Conservation (phyloP, 441 rosid species). For the Populus tomentosa region DNA sequence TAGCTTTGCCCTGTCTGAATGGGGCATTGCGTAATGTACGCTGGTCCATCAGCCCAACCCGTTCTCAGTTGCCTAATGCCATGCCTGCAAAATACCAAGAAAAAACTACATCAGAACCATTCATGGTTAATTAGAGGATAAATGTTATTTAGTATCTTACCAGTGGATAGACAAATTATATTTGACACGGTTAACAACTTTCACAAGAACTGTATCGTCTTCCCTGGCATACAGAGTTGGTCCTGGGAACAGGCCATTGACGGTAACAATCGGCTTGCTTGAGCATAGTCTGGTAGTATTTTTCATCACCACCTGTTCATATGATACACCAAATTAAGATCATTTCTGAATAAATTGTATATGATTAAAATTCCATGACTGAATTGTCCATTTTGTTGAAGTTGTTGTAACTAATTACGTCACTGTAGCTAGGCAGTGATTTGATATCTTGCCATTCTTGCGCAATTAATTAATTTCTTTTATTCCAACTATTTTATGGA, state of each 20-base stretch:
- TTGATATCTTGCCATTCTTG: neutral
- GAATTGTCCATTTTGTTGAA: neutral
- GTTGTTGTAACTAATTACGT: neutral
- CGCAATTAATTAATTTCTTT: neutral
- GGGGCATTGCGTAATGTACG: constrained; percentile 59
- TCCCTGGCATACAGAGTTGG: constrained; percentile 87
- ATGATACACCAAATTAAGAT: neutral
- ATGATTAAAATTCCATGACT: neutral
- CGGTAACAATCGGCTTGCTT: constrained; percentile 69
- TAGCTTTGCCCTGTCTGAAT: constrained; percentile 71
- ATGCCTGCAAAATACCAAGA: constrained; percentile 46
- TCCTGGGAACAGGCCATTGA: constrained; percentile 79
- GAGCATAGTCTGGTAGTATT: constrained; percentile 60
- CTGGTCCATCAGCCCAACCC: constrained; percentile 94
- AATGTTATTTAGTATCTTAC: constrained; percentile 27
- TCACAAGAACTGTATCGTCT: constrained; percentile 75
- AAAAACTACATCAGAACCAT: neutral
- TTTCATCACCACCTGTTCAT: constrained; percentile 62
- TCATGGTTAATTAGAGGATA: neutral
- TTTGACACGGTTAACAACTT: constrained; percentile 71
- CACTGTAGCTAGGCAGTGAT: neutral
- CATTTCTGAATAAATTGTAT: neutral
- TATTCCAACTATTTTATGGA: too few species aligned
- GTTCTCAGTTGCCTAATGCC: constrained; percentile 74
- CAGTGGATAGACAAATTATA: constrained; percentile 78